Evolutionary conservation across 164 flowering plant species (phyloP), one percentile per base, ranked within the genome.

Genomic region (Aristolochia fimbriata): DNA sequence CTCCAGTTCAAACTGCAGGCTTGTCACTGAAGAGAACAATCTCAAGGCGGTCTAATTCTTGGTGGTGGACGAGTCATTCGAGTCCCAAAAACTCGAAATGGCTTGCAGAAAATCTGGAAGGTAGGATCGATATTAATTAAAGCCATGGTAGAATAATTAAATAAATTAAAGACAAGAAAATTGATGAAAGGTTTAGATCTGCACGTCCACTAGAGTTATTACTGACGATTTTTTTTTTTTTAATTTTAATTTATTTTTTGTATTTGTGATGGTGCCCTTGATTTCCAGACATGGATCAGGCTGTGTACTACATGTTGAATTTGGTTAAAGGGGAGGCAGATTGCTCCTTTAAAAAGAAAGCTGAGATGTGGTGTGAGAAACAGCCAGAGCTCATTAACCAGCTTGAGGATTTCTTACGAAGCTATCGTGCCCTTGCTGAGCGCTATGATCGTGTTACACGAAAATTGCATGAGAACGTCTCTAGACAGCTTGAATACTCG

Each of bases 311-410:
- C 60, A 91, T 88, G 95, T 51, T 88, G 73, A 85, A 84, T 60
- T 82, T 92, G 68, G 85, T 92, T 15, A 96, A 92, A 70, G 95
- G 83, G 63, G 98, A 92, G 51, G 98, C 83, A 33, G 98, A 88
- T n/a, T n/a, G n/a, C 65, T 82, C 96, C 13, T 81, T 92, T 67
- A 86, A 91, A 0, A 87, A 88, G 65, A 92, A 84, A 72, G 95
- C 93, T 41, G 95, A 92, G 70, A 82, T 92, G 91, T 87, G 87
- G 65, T 88, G 87, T 62, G 79, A 82, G 59, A 92, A 78, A 71
- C 78, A 96, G 64, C 98, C 95, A 0, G 91, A 82, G 57, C 66
- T 92, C 47, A 63, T 92, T 11, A 60, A 84, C 52, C 93, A 65
- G 37, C 93, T 92, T 11, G 93, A 92, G 70, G 84, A 84, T 33